Base-by-base conservation (phyloP, 2,329 filamentous ascomycete species). In the Sarocladiaceae sp. region DNA sequence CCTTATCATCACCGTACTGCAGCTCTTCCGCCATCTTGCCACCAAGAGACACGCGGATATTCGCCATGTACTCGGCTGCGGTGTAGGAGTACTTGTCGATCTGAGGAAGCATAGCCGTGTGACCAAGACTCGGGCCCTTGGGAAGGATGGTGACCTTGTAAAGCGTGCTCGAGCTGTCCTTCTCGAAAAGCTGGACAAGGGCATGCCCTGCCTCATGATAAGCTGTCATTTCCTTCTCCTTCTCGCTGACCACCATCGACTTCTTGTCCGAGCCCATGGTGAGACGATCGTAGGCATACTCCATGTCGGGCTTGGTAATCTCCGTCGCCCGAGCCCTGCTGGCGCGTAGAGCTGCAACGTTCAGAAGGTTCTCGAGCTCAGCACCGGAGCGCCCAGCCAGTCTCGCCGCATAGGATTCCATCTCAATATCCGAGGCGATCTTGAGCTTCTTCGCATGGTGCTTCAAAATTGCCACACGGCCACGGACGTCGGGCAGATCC, bases 91-190 rank as follows among this genome's bases (percentile, higher is more conserved):
- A 89, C 64, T 90, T 89, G 67, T 96, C 90, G 73, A 95, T 89
- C 59, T 93, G 85, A 0, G 90, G 90, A 19, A 98, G 73, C 63
- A 84, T 85, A 51, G 86, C 85, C 0, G 93, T 98, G 51, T 95
- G 80, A 48, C 93, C 93, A 6, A 97, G 74, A 19, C 86, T 80
- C 56, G 83, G 82, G 10, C 93, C 93, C 56, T 94, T 84, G 44
- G 93, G 90, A 56, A 98, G 84, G 55, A 98, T 94, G 1, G 93
- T 98, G 41, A 95, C 90, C 68, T 98, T 98, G 76, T 98, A 96
- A 2, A 98, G 74, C 24, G 85, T 85, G 50, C 76, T 83, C 43
- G 84, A 79, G 29, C 79, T 80, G 46, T 85, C 81, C 50, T 73
- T 72, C 48, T 85, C 82, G 54, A 91, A 89, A 57, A 96, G 82